These are phyloP conservation scores for Umbelopsis vinacea DNA, from an alignment of 192 early-diverging fungal species.

Conservation along the genomic window DNA sequence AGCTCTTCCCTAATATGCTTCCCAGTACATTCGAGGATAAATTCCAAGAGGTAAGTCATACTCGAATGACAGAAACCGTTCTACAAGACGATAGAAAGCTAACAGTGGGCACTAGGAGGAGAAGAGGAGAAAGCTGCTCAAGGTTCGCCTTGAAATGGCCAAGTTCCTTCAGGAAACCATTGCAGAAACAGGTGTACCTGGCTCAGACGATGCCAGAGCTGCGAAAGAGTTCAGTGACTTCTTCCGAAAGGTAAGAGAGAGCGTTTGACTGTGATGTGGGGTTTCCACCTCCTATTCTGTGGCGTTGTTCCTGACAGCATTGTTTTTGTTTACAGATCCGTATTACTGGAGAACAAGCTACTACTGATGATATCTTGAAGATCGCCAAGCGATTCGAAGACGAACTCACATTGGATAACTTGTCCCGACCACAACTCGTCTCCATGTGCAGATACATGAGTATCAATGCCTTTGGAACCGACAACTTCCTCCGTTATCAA, in stretches of 20 bases:
- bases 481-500: slow-evolving; percentile 91
- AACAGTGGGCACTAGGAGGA: slow-evolving; percentile 67
- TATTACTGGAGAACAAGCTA: slow-evolving; percentile 77
- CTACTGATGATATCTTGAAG: slow-evolving; percentile 80
- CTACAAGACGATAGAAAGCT: not conserved
- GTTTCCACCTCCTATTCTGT: too few relatives aligned
- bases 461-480: slow-evolving; percentile 97
- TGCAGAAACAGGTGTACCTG: slow-evolving; percentile 73
- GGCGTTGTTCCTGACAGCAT: slow-evolving; percentile 7
- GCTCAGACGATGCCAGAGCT: slow-evolving; percentile 53
- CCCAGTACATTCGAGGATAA: slow-evolving; percentile 96
- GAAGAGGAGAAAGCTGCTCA: slow-evolving; percentile 90
- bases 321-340: slow-evolving; percentile 66
- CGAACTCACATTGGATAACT: slow-evolving; percentile 89
- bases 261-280: too few relatives aligned
- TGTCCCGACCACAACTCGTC: slow-evolving; percentile 93
- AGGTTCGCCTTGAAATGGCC: slow-evolving; percentile 94
- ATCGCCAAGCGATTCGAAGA: slow-evolving; percentile 93
- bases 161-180: slow-evolving; percentile 96
- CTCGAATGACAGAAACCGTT: not conserved
- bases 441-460: slow-evolving; percentile 96
- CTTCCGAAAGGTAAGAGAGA: slow-evolving; percentile 68
- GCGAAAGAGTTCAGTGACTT: slow-evolving; percentile 76
- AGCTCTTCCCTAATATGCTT: slow-evolving; percentile 96
- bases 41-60: slow-evolving; percentile 64